phyloP scores from a whole-genome alignment of 2,329 filamentous ascomycete species.

The Thelonectria rubi region DNA sequence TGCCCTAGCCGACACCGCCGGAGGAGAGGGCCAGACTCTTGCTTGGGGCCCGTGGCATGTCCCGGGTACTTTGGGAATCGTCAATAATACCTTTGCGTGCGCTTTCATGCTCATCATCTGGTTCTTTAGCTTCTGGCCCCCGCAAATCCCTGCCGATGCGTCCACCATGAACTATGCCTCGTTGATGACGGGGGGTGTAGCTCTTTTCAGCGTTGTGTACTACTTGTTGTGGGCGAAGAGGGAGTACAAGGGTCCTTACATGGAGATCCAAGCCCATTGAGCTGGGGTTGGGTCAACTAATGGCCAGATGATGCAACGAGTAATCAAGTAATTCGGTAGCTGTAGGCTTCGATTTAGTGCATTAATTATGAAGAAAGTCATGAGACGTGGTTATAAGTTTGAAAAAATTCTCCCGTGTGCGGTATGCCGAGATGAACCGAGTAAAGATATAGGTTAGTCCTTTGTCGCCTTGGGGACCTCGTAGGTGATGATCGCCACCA shows the following conservation, averaged over 20 bases:
- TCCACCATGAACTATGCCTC: slow-evolving; percentile 57
- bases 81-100: slow-evolving; percentile 63
- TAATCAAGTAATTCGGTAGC: too few species aligned
- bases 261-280: slow-evolving; percentile 26
- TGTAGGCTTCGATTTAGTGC: too few species aligned
- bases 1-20: slow-evolving; percentile 27
- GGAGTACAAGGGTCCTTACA: slow-evolving; percentile 55
- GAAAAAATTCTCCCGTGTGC: too few species aligned
- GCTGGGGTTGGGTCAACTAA: neutral
- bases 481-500: too few species aligned
- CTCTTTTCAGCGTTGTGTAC: slow-evolving; percentile 55
- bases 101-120: slow-evolving; percentile 62
- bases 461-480: too few species aligned
- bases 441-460: too few species aligned
- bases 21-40: slow-evolving; percentile 31
- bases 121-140: slow-evolving; percentile 64
- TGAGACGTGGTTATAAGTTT: too few species aligned
- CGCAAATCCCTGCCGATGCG: slow-evolving; percentile 37
- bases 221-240: slow-evolving; percentile 53
- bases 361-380: too few species aligned
- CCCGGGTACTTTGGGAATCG: slow-evolving; percentile 57
- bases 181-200: slow-evolving; percentile 52
- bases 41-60: slow-evolving; percentile 65
- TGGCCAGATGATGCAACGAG: too few species aligned
- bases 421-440: too few species aligned